These are phyloP conservation scores for Forsythia viridissima DNA, from an alignment of 257 asterid genomes.

Conservation along the genomic window DNA sequence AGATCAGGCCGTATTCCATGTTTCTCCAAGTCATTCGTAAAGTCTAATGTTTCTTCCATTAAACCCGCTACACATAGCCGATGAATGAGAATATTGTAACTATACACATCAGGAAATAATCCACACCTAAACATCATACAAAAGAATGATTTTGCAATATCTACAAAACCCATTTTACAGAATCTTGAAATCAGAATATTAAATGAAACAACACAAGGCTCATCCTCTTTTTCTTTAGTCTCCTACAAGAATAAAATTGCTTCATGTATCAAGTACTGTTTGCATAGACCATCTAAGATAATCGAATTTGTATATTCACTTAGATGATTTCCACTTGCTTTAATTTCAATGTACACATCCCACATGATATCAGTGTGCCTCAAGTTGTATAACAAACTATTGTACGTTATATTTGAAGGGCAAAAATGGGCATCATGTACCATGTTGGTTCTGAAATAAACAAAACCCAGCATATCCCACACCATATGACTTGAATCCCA, in stretches of 20 bases:
- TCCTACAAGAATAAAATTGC: constrained; percentile 55
- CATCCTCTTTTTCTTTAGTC: constrained; percentile 38
- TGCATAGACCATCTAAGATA: constrained; percentile 66
- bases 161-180: constrained; percentile 62
- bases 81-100: constrained; percentile 68
- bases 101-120: constrained; percentile 58
- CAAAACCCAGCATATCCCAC: constrained; percentile 76
- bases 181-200: constrained; percentile 71
- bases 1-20: constrained; percentile 69
- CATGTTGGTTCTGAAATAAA: constrained; percentile 59
- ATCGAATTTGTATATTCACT: constrained; percentile 58
- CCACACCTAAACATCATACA: constrained; percentile 74
- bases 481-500: constrained; percentile 51
- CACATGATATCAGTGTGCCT: constrained; percentile 51
- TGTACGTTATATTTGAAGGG: constrained; percentile 58
- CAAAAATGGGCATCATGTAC: constrained; percentile 66
- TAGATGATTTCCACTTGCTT: constrained; percentile 45
- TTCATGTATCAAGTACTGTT: constrained; percentile 60
- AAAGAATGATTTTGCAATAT: constrained; percentile 63
- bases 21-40: constrained; percentile 62
- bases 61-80: constrained; percentile 68
- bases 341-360: constrained; percentile 54
- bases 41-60: constrained; percentile 66
- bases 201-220: constrained; percentile 52
- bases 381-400: constrained; percentile 61